A percentile compares a stretch with the other conserved stretches of the same genome.
phyloP scores from a whole-genome alignment of 768 basidiomycete species.

The Ramaria sp. region DNA sequence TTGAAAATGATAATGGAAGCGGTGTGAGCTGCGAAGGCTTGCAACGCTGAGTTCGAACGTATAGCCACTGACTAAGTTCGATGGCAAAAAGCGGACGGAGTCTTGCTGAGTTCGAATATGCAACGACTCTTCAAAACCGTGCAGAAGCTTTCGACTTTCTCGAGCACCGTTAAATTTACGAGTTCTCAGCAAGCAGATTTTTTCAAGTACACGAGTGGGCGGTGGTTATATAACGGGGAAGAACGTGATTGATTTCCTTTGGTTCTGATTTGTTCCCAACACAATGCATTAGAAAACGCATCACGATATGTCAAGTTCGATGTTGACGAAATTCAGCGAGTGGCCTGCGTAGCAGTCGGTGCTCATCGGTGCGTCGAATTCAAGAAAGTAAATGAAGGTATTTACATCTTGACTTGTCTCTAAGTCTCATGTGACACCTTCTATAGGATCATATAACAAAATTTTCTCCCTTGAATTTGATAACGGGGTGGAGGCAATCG shows the following conservation, averaged over 20 bases:
- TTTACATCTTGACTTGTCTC: not conserved
- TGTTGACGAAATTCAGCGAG: not conserved
- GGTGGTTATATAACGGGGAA: slow-evolving; percentile 14
- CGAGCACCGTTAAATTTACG: too few relatives aligned
- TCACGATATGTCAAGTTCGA: not conserved
- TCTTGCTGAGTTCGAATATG: too few relatives aligned
- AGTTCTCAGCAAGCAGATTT: too few relatives aligned
- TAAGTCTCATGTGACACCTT: slow-evolving; percentile 4
- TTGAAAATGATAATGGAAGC: too few relatives aligned
- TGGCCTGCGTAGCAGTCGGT: not conserved
- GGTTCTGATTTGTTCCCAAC: slow-evolving; percentile 9
- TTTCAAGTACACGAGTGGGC: too few relatives aligned
- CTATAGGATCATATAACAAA: slow-evolving; percentile 28
- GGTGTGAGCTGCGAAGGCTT: too few relatives aligned
- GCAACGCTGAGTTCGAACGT: too few relatives aligned
- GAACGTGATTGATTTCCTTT: slow-evolving; percentile 3
- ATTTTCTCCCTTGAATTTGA: slow-evolving; percentile 29
- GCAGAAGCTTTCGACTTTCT: too few relatives aligned
- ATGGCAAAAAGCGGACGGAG: too few relatives aligned
- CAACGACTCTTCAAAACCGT: too few relatives aligned
- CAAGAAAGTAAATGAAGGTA: not conserved
- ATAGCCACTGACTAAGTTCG: too few relatives aligned
- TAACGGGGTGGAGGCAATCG: slow-evolving; percentile 26
- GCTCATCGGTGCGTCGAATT: not conserved
- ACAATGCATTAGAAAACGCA: slow-evolving; percentile 3